Evolutionary conservation across 2,329 filamentous ascomycete genomes (phyloP), one percentile per base, ranked within the genome.

Genomic region (Colletotrichum sp.): DNA sequence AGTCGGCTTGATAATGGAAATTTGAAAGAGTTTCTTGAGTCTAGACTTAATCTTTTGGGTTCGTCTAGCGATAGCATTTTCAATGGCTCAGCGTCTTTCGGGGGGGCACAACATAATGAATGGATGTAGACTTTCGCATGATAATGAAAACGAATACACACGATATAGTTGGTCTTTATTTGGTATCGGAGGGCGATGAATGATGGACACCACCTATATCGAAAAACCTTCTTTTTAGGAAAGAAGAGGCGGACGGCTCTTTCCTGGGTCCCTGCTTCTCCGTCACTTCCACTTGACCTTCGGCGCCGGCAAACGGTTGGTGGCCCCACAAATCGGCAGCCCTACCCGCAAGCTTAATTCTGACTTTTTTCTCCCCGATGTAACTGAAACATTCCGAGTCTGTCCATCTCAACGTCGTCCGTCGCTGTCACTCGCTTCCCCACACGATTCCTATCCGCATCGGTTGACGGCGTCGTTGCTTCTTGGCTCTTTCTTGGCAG

Each of bases 331-430:
- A 62, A 56, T 38, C 56, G 28, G 26, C 69, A 72, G 73, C 73
- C 73, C 69, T 75, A 72, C 73, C 73, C 73, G 73, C 62, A 36
- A 75, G 73, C 62, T 72, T 75, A 75, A 64, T 72, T 62, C 62
- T 56, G 56, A 67, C 38, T 75, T 72, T 75, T 70, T 24, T 48
- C 43, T 21, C 43, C 43, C 62, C 36, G 69, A 67, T 62, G 32
- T 64, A 55, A 48, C 71, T 64, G 38, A 64, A 64, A 55, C 38
- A 55, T 38, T 75, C 32, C 56, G 7, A 52, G 12, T 38, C 24
- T 61, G 58, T 30, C 38, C 30, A 62, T 62, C 38, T 43, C 68
- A 55, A 62, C 69, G n/a, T 26, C 56, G 56, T 32, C 48, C 15
- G 16, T 52, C n/a, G 15, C 28, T 60, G 7, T 9, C 56, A 34